phyloP scores from a whole-genome alignment of 352 stramenopile species.

The Phytophthora citricola region DNA sequence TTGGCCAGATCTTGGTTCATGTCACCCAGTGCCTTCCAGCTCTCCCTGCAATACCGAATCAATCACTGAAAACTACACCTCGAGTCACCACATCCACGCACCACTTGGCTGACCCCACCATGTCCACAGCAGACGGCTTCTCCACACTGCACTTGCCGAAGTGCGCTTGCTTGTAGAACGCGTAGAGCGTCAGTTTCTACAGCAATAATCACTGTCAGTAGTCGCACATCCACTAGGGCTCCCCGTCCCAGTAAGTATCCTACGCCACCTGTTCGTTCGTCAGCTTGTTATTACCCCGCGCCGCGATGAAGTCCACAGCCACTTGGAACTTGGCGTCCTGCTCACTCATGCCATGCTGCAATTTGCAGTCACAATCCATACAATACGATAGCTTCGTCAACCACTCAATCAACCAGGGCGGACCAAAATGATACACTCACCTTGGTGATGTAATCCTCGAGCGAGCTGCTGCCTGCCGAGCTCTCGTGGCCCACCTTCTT shows the following conservation, averaged over 20 bases:
- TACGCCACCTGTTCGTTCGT: constrained; percentile 67
- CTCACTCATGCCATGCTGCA: constrained; percentile 65
- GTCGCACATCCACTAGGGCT: constrained; percentile 4
- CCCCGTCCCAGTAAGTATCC: background rate
- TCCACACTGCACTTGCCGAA: constrained; percentile 59
- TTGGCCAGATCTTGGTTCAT: constrained; percentile 66
- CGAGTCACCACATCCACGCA: constrained; percentile 24
- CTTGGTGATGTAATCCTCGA: constrained; percentile 67
- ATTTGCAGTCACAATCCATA: background rate
- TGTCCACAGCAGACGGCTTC: constrained; percentile 72
- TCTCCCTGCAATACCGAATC: constrained; percentile 47
- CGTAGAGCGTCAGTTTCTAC: constrained; percentile 77
- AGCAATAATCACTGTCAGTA: constrained; percentile 14
- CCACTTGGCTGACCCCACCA: constrained; percentile 77
- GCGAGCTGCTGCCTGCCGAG: constrained; percentile 45
- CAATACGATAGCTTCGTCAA: constrained; percentile 8
- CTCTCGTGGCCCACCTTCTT: constrained; percentile 38
- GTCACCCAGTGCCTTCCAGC: constrained; percentile 65
- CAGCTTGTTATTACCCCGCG: constrained; percentile 51
- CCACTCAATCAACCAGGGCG: background rate
- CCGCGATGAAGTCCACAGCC: constrained; percentile 68
- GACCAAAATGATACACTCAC: constrained; percentile 18
- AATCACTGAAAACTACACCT: too few species aligned
- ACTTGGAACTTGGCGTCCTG: constrained; percentile 76
- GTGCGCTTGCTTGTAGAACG: constrained; percentile 84